A percentile compares a stretch with the other conserved stretches of the same genome.
Evolutionary conservation across 176 grass and related monocot species (phyloP).

Genomic region (Chrysopogon serrulatus): DNA sequence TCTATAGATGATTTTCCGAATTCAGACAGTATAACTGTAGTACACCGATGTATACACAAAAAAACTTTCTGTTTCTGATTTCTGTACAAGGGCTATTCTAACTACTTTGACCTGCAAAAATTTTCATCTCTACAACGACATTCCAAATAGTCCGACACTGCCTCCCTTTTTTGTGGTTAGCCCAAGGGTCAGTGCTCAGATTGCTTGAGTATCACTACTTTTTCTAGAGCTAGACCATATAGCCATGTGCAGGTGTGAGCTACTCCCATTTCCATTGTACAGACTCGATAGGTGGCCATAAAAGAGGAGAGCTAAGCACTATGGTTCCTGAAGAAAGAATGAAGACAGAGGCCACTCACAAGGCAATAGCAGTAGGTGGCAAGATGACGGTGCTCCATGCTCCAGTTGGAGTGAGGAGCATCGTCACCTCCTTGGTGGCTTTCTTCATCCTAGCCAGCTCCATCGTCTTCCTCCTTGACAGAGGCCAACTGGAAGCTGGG

Average conservation of each 20-base stretch:
- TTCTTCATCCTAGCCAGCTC: conserved; percentile 62
- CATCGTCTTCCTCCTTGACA: conserved; percentile 39
- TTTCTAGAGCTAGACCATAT: background rate
- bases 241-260: background rate
- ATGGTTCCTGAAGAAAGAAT: background rate
- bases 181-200: conserved; percentile 28
- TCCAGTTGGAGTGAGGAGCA: conserved; percentile 36
- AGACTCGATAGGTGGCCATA: conserved; percentile 3
- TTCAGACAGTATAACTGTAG: background rate
- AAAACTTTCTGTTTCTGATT: background rate
- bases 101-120: background rate
- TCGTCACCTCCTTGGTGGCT: conserved; percentile 41
- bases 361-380: background rate
- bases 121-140: background rate
- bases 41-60: background rate
- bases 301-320: conserved; percentile 16
- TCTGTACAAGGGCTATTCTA: background rate
- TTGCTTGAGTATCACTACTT: conserved; percentile 3
- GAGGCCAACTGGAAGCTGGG: conserved; percentile 5
- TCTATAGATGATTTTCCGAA: background rate
- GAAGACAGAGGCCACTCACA: conserved; percentile 16
- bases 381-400: conserved; percentile 38
- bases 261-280: background rate
- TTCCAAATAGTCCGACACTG: background rate
- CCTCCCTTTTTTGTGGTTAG: conserved; percentile 6